phyloP scores from a whole-genome alignment of 2,329 filamentous ascomycete genomes.

The Trichoderma sp. region DNA sequence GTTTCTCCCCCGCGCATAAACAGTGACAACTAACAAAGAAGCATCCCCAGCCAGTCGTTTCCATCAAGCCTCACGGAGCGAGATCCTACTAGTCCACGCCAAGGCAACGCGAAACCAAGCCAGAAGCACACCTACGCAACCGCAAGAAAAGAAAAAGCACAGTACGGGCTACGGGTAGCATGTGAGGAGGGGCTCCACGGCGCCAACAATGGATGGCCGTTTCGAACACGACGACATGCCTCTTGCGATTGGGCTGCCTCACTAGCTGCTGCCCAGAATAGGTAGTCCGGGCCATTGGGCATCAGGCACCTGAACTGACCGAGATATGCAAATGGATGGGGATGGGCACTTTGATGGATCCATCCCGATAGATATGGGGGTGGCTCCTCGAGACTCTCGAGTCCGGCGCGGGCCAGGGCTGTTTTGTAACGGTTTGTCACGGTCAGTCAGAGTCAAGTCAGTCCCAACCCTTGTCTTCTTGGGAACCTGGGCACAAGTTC shows the following conservation, averaged over 20 bases:
- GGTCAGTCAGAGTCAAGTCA: not conserved
- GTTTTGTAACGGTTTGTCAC: constrained; percentile 7
- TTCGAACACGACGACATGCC: constrained; percentile 11
- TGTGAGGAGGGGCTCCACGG: not conserved
- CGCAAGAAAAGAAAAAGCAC: not conserved
- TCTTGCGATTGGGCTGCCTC: constrained; percentile 15
- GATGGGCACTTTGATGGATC: not conserved
- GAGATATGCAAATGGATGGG: not conserved
- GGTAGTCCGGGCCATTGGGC: constrained; percentile 18
- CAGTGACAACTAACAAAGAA: not conserved
- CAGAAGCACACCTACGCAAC: not conserved
- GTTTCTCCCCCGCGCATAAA: not conserved
- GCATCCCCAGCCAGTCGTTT: not conserved
- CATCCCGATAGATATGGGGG: not conserved
- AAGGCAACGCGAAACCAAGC: not conserved
- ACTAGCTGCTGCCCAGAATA: constrained; percentile 8
- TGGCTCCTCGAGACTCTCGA: not conserved
- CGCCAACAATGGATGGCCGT: not conserved
- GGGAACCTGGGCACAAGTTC: not conserved
- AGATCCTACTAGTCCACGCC: not conserved
- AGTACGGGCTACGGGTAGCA: not conserved
- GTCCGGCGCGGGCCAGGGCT: not conserved
- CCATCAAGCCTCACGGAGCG: not conserved
- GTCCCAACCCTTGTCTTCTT: not conserved
- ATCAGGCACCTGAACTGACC: constrained; percentile 20